Percentiles rank a stretch among this genome's conserved stretches.
Evolutionary conservation across 1,284 basidiomycete species (phyloP).

Genomic region (Marasmius sp.): DNA sequence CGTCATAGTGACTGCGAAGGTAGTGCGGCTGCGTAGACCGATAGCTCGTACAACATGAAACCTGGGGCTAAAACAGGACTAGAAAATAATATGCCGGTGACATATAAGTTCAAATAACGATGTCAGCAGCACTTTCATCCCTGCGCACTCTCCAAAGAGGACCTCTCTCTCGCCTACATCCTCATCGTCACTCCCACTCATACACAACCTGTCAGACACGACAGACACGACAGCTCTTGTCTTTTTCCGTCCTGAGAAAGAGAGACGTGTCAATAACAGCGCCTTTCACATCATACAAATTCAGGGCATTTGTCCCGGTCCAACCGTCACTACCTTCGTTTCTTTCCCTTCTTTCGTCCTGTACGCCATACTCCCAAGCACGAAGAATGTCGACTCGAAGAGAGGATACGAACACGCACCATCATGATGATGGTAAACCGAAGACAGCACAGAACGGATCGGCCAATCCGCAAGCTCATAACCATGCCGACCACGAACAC

Average conservation of each 20-base stretch:
- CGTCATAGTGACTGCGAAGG: too few species aligned
- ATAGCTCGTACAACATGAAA: too few species aligned
- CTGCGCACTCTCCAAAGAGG: background rate
- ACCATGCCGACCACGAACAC: slow-evolving; percentile 14
- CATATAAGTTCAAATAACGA: background rate
- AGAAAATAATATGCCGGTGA: too few species aligned
- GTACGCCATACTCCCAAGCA: slow-evolving; percentile 28
- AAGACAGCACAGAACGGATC: too few species aligned
- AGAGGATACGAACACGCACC: slow-evolving; percentile 1
- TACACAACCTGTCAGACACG: background rate
- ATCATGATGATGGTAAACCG: slow-evolving; percentile 8
- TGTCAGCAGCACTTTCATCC: background rate
- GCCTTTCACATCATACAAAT: slow-evolving; percentile 13
- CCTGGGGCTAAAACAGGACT: too few species aligned
- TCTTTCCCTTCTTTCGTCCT: background rate
- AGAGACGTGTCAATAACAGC: slow-evolving; percentile 25
- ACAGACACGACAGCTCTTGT: background rate
- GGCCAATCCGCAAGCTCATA: too few species aligned
- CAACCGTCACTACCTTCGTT: background rate
- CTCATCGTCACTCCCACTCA: background rate
- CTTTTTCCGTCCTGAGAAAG: slow-evolving; percentile 24
- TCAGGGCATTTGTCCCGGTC: slow-evolving; percentile 9
- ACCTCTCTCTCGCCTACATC: background rate
- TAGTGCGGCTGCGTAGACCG: too few species aligned
- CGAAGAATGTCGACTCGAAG: slow-evolving; percentile 31